These are phyloP conservation scores for Cucumis sativus DNA, from an alignment of 306 rosid species.

Conservation along the genomic window DNA sequence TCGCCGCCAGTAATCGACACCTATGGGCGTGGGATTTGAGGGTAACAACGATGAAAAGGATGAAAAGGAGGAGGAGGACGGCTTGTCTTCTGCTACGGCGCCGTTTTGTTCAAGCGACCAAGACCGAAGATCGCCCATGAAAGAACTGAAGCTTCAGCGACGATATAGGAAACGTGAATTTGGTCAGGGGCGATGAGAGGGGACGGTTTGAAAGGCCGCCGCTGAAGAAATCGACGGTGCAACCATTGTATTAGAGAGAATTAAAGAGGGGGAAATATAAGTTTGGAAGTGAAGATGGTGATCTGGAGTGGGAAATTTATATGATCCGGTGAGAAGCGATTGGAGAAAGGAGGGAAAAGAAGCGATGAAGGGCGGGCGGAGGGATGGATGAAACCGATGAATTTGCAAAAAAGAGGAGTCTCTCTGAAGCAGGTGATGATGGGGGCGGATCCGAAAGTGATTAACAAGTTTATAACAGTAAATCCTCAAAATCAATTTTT, in stretches of 20 bases:
- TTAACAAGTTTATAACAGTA: slow-evolving; percentile 4
- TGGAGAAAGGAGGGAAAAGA: neutral
- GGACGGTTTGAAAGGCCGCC: neutral
- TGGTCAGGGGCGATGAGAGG: neutral
- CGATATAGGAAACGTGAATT: neutral
- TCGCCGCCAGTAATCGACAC: slow-evolving; percentile 20
- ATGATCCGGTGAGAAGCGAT: slow-evolving; percentile 2
- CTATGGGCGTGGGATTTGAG: slow-evolving; percentile 12
- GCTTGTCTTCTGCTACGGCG: slow-evolving; percentile 13
- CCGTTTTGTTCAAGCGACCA: slow-evolving; percentile 32
- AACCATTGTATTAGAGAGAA: slow-evolving; percentile 5
- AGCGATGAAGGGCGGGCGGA: neutral
- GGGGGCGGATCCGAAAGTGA: slow-evolving; percentile 15
- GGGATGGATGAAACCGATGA: slow-evolving; percentile 16
- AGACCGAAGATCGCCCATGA: slow-evolving; percentile 36
- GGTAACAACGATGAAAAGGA: slow-evolving; percentile 1
- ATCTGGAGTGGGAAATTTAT: neutral
- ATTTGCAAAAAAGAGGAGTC: neutral
- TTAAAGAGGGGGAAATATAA: neutral
- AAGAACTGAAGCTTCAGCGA: slow-evolving; percentile 9
- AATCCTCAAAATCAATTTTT: neutral
- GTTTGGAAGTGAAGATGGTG: neutral
- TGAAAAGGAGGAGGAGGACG: slow-evolving; percentile 17
- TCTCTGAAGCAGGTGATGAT: slow-evolving; percentile 12
- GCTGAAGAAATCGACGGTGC: slow-evolving; percentile 6